Evolutionary conservation across 73 alveolate genomes (phyloP).

Genomic region (Paramecium tetraurelia): DNA sequence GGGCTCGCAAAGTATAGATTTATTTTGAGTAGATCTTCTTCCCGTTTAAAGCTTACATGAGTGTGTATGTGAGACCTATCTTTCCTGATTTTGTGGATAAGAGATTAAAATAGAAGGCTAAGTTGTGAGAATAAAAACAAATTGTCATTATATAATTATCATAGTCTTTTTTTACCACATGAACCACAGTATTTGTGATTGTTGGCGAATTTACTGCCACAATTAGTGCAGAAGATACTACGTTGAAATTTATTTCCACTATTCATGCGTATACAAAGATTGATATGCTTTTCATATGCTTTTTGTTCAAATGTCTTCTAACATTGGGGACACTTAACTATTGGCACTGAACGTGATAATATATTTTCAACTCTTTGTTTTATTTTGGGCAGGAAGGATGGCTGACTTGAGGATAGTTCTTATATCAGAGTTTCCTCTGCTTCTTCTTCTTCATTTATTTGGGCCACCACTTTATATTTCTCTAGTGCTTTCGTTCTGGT

Average conservation of each 20-base stretch:
- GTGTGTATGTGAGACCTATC: constrained; percentile 72
- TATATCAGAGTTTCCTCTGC: not conserved
- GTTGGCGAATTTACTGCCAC: constrained; percentile 13
- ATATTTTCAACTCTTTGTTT: not conserved
- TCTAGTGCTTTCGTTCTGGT: not conserved
- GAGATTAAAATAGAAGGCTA: constrained; percentile 68
- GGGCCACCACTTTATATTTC: not conserved
- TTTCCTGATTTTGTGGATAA: constrained; percentile 75
- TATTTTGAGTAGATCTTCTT: constrained; percentile 50
- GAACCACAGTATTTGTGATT: constrained; percentile 23
- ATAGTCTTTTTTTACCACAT: constrained; percentile 44
- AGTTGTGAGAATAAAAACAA: constrained; percentile 62
- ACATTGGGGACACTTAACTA: not conserved
- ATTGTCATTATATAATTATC: not conserved
- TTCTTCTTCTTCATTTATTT: constrained; percentile 30
- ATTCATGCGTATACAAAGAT: not conserved
- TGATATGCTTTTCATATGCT: not conserved
- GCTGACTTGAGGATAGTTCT: not conserved
- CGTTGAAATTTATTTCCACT: not conserved
- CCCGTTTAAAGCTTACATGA: constrained; percentile 78
- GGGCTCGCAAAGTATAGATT: constrained; percentile 69
- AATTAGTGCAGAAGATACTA: not conserved
- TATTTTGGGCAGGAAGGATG: not conserved
- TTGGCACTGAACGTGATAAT: constrained; percentile 1
- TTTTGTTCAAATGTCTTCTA: not conserved